phyloP scores from a whole-genome alignment of 2,329 filamentous ascomycete species.

The Parafenestella ontariensis region DNA sequence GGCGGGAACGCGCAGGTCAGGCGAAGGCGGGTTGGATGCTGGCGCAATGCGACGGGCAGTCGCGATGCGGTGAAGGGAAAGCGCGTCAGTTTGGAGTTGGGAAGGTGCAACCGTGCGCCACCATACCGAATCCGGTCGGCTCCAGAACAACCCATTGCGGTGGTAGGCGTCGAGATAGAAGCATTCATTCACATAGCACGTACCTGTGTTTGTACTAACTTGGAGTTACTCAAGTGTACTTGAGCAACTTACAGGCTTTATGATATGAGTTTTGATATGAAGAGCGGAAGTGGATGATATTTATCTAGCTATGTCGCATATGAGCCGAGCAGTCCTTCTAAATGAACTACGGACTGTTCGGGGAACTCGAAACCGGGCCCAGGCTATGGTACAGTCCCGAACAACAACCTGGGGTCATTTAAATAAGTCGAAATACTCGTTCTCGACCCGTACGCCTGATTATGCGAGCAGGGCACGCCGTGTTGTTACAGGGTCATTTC shows the following conservation, averaged over 20 bases:
- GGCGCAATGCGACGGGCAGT: conserved; percentile 36
- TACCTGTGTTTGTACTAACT: neutral
- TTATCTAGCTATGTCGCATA: neutral
- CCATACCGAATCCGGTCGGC: conserved; percentile 11
- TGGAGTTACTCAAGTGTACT: neutral
- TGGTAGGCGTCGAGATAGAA: neutral
- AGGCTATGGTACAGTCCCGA: neutral
- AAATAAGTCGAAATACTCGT: neutral
- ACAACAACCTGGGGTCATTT: neutral
- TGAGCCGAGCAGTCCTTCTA: neutral
- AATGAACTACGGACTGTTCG: neutral
- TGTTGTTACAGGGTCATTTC: conserved; percentile 13
- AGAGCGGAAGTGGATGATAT: neutral
- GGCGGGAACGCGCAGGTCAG: conserved; percentile 21
- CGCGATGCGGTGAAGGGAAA: conserved; percentile 40
- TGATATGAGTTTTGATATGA: neutral
- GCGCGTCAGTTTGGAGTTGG: conserved; percentile 38
- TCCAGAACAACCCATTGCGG: no score
- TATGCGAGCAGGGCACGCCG: neutral
- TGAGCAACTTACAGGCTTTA: no score
- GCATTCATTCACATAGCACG: neutral
- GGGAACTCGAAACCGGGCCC: neutral
- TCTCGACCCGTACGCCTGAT: neutral
- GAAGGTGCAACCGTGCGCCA: conserved; percentile 32
- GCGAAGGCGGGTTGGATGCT: conserved; percentile 26